Evolutionary conservation across 2,329 filamentous ascomycete genomes (phyloP).

Genomic region (Ophiostoma perfectum): DNA sequence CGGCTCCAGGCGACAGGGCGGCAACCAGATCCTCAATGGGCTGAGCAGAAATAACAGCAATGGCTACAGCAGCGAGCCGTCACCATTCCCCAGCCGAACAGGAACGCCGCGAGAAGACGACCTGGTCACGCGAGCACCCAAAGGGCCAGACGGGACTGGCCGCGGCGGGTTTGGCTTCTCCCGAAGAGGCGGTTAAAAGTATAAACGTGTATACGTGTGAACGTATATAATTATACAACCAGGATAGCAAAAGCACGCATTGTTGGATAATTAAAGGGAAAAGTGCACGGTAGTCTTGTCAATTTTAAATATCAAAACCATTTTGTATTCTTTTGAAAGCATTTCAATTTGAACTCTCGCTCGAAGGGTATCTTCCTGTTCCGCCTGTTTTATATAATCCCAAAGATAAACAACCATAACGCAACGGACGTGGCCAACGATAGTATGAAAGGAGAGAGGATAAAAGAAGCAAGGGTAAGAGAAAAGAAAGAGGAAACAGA

Average conservation of each 20-base stretch:
- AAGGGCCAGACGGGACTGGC: conserved; percentile 71
- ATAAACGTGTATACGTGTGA: too few relatives aligned
- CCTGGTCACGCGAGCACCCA: conserved; percentile 66
- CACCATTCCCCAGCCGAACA: conserved; percentile 37
- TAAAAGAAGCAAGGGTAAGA: background rate
- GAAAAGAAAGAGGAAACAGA: background rate
- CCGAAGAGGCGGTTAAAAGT: conserved; percentile 48
- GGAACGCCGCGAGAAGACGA: conserved; percentile 51
- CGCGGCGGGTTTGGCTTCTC: conserved; percentile 74
- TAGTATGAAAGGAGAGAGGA: too few relatives aligned
- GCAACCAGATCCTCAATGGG: conserved; percentile 31
- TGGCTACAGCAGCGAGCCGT: conserved; percentile 18
- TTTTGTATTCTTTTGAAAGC: background rate
- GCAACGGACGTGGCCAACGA: background rate
- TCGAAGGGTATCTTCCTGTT: conserved; percentile 8
- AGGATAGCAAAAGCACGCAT: too few relatives aligned
- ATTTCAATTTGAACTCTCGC: background rate
- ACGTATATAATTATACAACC: too few relatives aligned
- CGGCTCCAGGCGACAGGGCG: conserved; percentile 1
- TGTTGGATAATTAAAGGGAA: too few relatives aligned
- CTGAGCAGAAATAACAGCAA: conserved; percentile 10
- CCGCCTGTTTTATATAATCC: background rate
- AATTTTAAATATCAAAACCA: background rate
- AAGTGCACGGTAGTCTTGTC: too few relatives aligned
- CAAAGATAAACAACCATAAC: background rate